phyloP scores from a whole-genome alignment of 2,329 filamentous ascomycete species.

The Albifimbria verrucaria region DNA sequence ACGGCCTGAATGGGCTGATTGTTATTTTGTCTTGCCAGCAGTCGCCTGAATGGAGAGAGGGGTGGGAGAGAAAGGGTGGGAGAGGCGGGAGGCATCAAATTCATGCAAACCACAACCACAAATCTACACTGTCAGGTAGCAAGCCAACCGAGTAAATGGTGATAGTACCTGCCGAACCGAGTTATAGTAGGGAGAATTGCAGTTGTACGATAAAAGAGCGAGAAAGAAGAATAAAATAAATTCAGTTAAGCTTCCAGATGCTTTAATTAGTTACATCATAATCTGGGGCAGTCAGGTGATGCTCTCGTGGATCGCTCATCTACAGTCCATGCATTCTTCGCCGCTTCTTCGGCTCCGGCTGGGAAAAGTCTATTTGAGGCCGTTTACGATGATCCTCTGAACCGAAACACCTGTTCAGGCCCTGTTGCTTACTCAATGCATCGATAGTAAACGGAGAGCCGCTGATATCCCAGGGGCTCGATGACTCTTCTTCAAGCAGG shows the following conservation, averaged over 20 bases:
- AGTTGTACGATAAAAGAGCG: neutral
- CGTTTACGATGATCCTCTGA: neutral
- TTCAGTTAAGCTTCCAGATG: neutral
- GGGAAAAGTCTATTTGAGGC: neutral
- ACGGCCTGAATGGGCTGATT: neutral
- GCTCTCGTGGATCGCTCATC: neutral
- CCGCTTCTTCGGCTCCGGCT: neutral
- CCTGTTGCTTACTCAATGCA: neutral
- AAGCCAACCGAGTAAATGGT: neutral
- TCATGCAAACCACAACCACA: neutral
- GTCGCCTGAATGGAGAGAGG: neutral
- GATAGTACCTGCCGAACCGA: neutral
- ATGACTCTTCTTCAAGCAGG: neutral
- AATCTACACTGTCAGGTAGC: too few species aligned
- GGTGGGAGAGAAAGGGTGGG: too few species aligned
- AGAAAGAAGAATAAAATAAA: neutral
- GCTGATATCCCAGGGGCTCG: neutral
- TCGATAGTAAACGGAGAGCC: neutral
- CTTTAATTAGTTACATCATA: neutral
- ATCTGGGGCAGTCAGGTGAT: neutral
- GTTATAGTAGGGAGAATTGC: neutral
- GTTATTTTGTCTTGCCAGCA: neutral
- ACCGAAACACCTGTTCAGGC: neutral
- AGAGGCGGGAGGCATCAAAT: too few species aligned
- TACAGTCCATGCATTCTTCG: neutral